phyloP scores from a whole-genome alignment of 2,329 filamentous ascomycete species.

The Trichophyton simii region DNA sequence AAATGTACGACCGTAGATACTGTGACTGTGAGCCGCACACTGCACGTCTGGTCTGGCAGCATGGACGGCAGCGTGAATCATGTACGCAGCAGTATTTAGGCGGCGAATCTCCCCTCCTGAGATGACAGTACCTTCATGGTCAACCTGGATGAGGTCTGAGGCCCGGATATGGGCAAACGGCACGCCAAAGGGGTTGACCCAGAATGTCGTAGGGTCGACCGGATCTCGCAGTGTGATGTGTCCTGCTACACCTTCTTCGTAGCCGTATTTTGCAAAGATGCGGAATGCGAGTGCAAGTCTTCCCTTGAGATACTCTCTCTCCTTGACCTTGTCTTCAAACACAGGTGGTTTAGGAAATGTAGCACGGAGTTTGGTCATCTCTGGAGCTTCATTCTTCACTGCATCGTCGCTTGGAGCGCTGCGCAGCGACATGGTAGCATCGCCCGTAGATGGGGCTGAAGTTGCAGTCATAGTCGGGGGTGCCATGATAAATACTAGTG shows the following conservation, averaged over 20 bases:
- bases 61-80: constrained; percentile 45
- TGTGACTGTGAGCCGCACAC: constrained; percentile 45
- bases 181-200: constrained; percentile 54
- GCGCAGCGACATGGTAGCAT: not conserved
- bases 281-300: constrained; percentile 45
- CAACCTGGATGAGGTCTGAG: constrained; percentile 55
- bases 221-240: constrained; percentile 53
- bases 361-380: constrained; percentile 7
- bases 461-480: constrained; percentile 17
- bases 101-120: constrained; percentile 43
- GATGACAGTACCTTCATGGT: constrained; percentile 49
- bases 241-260: constrained; percentile 50
- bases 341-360: constrained; percentile 24
- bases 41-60: constrained; percentile 42
- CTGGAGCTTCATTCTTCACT: not conserved
- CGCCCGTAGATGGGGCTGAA: not conserved
- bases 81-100: constrained; percentile 39
- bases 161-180: constrained; percentile 51
- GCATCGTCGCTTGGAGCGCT: not conserved
- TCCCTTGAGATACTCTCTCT: constrained; percentile 44
- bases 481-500: constrained; percentile 17
- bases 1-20: constrained; percentile 38
- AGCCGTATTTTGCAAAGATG: constrained; percentile 46
- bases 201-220: constrained; percentile 47
- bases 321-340: constrained; percentile 33